Conservation (phyloP, 106 monocot genomes). For the Allium fistulosum region DNA sequence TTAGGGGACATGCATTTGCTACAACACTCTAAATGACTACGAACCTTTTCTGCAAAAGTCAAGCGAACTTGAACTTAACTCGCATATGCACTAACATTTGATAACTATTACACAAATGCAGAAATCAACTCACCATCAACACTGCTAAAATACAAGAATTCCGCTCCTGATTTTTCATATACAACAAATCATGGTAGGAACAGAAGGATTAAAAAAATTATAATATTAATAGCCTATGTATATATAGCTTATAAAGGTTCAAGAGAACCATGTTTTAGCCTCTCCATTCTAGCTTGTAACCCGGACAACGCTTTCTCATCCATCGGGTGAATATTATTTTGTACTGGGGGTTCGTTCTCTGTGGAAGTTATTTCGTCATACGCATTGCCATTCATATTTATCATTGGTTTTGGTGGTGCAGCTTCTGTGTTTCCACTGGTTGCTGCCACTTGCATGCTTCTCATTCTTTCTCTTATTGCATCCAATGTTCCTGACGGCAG, state of each 20-base stretch:
- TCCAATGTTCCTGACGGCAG: constrained; percentile 49
- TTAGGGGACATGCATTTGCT: no score
- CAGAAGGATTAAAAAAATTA: no score
- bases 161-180: no score
- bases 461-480: constrained; percentile 96
- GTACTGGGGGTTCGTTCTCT: constrained; percentile 26
- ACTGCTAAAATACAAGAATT: no score
- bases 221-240: no score
- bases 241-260: constrained; percentile 45
- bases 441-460: constrained; percentile 88
- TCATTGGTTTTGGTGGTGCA: constrained; percentile 26
- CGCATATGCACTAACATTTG: no score
- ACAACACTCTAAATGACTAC: no score
- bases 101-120: no score
- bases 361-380: constrained; percentile 15
- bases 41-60: no score
- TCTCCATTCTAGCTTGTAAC: constrained; percentile 92
- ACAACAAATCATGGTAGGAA: no score
- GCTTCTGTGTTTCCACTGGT: constrained; percentile 52
- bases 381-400: constrained; percentile 42
- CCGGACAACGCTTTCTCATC: constrained; percentile 95
- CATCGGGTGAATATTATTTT: constrained; percentile 55
- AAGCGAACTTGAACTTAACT: no score
- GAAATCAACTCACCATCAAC: no score
- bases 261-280: constrained; percentile 84